Base-by-base conservation (phyloP, 805 yeast species). In the Candida anglica region DNA sequence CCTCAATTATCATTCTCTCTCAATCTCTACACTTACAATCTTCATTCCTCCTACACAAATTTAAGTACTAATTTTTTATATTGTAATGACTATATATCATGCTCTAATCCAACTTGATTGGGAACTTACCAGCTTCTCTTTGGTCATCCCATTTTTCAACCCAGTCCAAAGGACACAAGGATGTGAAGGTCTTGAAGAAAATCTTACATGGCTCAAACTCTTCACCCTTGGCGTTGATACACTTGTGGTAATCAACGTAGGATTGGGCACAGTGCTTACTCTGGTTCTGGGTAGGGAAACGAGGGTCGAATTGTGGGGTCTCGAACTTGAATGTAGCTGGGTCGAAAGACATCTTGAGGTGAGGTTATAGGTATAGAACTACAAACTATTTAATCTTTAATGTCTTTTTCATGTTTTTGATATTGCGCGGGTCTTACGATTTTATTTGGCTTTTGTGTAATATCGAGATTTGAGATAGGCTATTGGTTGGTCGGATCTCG, bases 191-290 rank as follows among this genome's bases (percentile, higher is more conserved):
- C 67, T 78, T 83, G 80, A 78, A 86, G 74, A 93, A 93, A 53
- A 86, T 89, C 69, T 88, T 77, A 70, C 98, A 93, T 58, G 98
- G 98, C 54, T 89, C 95, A 59, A 93, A 93, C 43, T 89, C 98
- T 71, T 91, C 97, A 60, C 98, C 98, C 73, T 91, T 91, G 48
- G 89, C 87, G 56, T 81, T 84, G 61, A 93, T 79, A 75, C 98
- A 93, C 69, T 88, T 89, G 82, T 85, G 93, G 80, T 91, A 93
- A 69, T 93, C 98, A 56, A 93, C 87, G 73, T 91, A 93, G 52
- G 91, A 77, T 73, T 91, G 97, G 81, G 91, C 94, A 76, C 98
- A 93, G 76, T 91, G 96, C 73, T 84, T 88, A 56, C 97, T 86
- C 71, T 91, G 98, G 80, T 91, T 91, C 67, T 81, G 89, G 75